These are phyloP conservation scores for Salvia rosmarinus DNA, from an alignment of 257 asterid genomes.

Conservation along the genomic window DNA sequence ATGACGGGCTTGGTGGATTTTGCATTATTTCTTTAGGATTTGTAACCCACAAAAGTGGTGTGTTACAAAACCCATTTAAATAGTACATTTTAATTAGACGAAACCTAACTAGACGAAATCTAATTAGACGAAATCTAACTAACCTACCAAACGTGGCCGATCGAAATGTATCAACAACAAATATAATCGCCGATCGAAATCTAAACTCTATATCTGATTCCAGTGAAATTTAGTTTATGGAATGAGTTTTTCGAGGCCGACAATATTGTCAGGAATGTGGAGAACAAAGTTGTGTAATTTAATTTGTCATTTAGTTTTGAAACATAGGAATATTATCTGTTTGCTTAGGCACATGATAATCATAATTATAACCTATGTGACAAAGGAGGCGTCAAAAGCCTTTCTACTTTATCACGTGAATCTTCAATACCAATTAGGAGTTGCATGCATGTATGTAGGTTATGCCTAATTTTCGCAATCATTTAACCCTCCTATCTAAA, in stretches of 20 bases:
- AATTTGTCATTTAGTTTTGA: background rate
- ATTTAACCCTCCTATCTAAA: no score
- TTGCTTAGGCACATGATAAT: conserved; percentile 16
- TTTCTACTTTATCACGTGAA: conserved; percentile 48
- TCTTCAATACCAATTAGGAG: conserved; percentile 13
- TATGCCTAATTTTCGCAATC: background rate
- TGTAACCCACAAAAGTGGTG: no score
- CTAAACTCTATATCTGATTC: conserved; percentile 17
- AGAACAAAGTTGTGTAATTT: background rate
- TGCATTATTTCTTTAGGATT: no score
- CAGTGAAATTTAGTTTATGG: conserved; percentile 36
- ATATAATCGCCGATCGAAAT: conserved; percentile 26
- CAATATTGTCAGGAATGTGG: conserved; percentile 40
- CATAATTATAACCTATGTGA: conserved; percentile 18
- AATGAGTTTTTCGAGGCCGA: conserved; percentile 34
- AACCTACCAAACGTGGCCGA: no score
- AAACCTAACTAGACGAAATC: no score
- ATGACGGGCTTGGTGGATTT: no score
- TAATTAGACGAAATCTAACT: no score
- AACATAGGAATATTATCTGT: background rate
- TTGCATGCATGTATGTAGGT: background rate
- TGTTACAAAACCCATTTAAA: no score
- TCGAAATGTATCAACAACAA: background rate
- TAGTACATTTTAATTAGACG: no score
- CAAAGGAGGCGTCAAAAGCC: conserved; percentile 19